Percentiles rank a stretch among this genome's conserved stretches.
phyloP scores from a whole-genome alignment of 805 yeast genomes.

The Starmerella riodocensis region DNA sequence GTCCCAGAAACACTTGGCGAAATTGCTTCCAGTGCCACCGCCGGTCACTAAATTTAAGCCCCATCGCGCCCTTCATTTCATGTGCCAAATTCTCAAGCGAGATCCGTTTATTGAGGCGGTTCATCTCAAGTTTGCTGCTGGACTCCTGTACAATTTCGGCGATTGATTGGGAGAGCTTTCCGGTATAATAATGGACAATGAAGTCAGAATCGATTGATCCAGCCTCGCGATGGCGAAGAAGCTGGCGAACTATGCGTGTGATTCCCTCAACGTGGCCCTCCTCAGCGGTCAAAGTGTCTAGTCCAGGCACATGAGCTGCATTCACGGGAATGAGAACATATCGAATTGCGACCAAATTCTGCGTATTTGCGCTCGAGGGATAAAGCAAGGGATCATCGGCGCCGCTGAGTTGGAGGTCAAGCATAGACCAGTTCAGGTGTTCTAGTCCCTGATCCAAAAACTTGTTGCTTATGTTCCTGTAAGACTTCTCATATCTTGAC shows the following conservation, averaged over 20 bases:
- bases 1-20: constrained; percentile 67
- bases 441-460: constrained; percentile 35
- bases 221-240: constrained; percentile 16
- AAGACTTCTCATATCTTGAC: constrained; percentile 64
- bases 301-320: constrained; percentile 33
- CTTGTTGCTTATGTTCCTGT: constrained; percentile 44
- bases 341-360: constrained; percentile 50
- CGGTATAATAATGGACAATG: constrained; percentile 61
- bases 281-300: constrained; percentile 62
- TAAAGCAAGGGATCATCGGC: constrained; percentile 50
- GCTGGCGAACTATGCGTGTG: constrained; percentile 15
- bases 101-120: constrained; percentile 26
- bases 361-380: constrained; percentile 36
- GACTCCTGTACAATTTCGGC: constrained; percentile 36
- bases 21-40: constrained; percentile 84
- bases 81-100: constrained; percentile 42
- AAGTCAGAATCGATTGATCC: constrained; percentile 14
- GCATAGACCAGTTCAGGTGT: constrained; percentile 67
- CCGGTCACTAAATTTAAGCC: constrained; percentile 59
- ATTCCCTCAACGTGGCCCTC: constrained; percentile 90
- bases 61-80: constrained; percentile 51
- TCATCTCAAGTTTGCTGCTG: constrained; percentile 10
- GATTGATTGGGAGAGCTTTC: constrained; percentile 58
- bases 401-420: constrained; percentile 88
- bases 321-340: constrained; percentile 72